Evolutionary conservation across 495 filamentous ascomycete genomes (phyloP).

Genomic region (Xylaria cubensis): DNA sequence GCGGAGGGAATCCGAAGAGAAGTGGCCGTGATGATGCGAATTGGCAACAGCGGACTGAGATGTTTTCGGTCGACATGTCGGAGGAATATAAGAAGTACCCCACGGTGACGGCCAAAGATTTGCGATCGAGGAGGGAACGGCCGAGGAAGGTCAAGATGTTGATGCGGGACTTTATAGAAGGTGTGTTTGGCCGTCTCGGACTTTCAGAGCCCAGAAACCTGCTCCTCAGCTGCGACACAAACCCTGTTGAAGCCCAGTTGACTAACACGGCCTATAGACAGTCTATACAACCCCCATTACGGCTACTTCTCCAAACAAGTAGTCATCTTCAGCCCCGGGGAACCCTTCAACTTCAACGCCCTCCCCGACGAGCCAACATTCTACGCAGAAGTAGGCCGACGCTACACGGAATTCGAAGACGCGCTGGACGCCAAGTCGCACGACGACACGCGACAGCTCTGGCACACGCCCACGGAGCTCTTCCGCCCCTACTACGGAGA

Average conservation of each 20-base stretch:
- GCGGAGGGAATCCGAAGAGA: conserved; percentile 28
- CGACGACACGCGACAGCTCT: conserved; percentile 86
- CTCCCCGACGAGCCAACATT: conserved; percentile 87
- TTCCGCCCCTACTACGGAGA: conserved; percentile 98
- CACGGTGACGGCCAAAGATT: conserved; percentile 78
- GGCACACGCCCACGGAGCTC: conserved; percentile 98
- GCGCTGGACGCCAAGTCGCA: conserved; percentile 70
- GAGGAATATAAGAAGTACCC: conserved; percentile 83
- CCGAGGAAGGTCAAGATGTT: conserved; percentile 95
- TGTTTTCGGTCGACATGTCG: conserved; percentile 74
- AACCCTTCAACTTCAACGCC: conserved; percentile 88
- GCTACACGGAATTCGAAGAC: conserved; percentile 92
- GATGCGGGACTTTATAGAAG: conserved; percentile 95
- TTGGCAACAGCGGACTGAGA: conserved; percentile 82
- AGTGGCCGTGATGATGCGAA: conserved; percentile 51
- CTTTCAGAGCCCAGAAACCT: neutral
- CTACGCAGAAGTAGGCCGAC: conserved; percentile 71
- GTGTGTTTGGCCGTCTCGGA: conserved; percentile 51
- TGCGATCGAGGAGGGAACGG: conserved; percentile 73
- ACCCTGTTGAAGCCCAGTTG: neutral
- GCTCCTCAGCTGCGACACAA: conserved; percentile 7
- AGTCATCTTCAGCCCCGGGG: conserved; percentile 91
- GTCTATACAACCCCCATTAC: conserved; percentile 95
- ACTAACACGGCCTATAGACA: conserved; percentile 63
- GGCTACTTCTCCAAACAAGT: conserved; percentile 98